Evolutionary conservation across 1,284 basidiomycete species (phyloP).

Genomic region (Microbotryum scabiosae): DNA sequence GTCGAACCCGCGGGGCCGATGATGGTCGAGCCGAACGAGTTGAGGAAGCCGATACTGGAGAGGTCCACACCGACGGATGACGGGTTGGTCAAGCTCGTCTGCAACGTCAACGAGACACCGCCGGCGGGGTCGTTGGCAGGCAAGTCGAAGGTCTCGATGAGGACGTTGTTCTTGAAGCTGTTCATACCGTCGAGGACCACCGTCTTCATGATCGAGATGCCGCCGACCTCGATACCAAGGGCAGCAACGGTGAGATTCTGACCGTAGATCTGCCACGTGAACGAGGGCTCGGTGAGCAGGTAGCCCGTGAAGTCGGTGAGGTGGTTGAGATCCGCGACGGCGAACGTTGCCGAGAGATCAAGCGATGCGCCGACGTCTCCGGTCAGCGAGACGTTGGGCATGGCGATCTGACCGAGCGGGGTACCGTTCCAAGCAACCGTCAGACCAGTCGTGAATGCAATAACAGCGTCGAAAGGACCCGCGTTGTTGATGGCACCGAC

Average conservation of each 20-base stretch:
- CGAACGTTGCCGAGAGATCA: conserved; percentile 52
- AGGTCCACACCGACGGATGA: conserved; percentile 67
- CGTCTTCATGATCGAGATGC: conserved; percentile 47
- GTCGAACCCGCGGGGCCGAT: conserved; percentile 54
- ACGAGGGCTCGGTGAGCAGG: conserved; percentile 58
- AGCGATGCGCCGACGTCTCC: conserved; percentile 58
- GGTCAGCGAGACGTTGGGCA: conserved; percentile 47
- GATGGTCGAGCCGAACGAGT: conserved; percentile 49
- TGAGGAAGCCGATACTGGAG: conserved; percentile 55
- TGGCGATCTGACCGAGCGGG: conserved; percentile 54
- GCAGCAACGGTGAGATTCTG: conserved; percentile 54
- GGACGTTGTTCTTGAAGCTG: conserved; percentile 56
- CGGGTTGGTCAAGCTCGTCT: conserved; percentile 58
- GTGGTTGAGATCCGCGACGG: conserved; percentile 53
- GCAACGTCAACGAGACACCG: conserved; percentile 61
- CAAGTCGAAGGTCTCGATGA: conserved; percentile 61
- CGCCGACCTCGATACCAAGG: conserved; percentile 36
- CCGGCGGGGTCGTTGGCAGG: conserved; percentile 64
- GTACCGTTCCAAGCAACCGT: conserved; percentile 56
- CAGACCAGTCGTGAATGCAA: conserved; percentile 58
- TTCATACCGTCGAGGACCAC: conserved; percentile 63
- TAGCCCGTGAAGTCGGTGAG: conserved; percentile 60
- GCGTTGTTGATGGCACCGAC: conserved; percentile 62
- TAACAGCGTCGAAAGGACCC: conserved; percentile 66
- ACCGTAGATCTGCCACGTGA: conserved; percentile 65